Conservation (phyloP, 2,329 filamentous ascomycete species). For the Phoma sp. region DNA sequence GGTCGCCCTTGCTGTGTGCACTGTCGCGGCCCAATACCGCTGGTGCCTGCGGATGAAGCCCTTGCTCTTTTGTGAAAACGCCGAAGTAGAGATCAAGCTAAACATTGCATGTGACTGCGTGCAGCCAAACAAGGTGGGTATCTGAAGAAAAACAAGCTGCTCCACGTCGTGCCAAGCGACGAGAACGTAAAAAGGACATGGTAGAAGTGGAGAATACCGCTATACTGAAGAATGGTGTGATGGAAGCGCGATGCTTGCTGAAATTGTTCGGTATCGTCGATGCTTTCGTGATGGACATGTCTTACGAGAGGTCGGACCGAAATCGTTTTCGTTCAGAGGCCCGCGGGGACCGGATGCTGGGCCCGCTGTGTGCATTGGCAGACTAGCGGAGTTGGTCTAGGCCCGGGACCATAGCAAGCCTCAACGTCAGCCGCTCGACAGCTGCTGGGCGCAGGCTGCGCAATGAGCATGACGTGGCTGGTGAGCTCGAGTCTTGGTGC, state of each 20-base stretch:
- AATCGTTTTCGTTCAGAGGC: constrained; percentile 12
- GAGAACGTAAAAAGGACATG: constrained; percentile 21
- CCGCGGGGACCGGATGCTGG: constrained; percentile 21
- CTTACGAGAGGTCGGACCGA: constrained; percentile 15
- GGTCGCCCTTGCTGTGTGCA: constrained; percentile 25
- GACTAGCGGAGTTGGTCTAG: constrained; percentile 27
- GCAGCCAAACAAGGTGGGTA: constrained; percentile 31
- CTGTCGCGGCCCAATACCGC: constrained; percentile 15
- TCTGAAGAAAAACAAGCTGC: constrained; percentile 24
- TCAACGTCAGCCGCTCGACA: constrained; percentile 20
- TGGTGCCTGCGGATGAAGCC: constrained; percentile 19
- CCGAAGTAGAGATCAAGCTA: constrained; percentile 24
- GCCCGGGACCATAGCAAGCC: constrained; percentile 21
- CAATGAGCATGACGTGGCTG: constrained; percentile 24
- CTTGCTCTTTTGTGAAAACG: constrained; percentile 21
- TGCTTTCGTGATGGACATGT: constrained; percentile 14
- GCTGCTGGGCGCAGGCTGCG: constrained; percentile 26
- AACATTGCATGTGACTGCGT: constrained; percentile 16
- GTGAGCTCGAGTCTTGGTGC: constrained; percentile 1
- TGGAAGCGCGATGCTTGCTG: background rate
- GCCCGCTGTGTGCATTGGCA: constrained; percentile 4
- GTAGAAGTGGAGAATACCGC: constrained; percentile 25
- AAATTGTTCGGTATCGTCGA: constrained; percentile 5
- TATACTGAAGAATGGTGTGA: constrained; percentile 11
- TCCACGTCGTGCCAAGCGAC: constrained; percentile 17